Evolutionary conservation across 192 early-diverging fungal species (phyloP).

Genomic region (Lunasporangiospora selenospora): DNA sequence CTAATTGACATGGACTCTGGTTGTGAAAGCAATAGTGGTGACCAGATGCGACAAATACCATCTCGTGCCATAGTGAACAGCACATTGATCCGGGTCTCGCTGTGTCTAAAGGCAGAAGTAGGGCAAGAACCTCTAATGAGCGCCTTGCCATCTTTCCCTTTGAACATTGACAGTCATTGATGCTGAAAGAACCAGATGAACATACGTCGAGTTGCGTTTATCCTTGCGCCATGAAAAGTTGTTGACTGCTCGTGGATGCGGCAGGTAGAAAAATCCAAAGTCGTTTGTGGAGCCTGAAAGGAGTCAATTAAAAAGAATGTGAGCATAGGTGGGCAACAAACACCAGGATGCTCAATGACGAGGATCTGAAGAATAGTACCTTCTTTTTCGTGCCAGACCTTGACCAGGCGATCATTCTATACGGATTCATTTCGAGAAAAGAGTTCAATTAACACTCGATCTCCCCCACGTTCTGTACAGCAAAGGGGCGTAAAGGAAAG

Average conservation of each 20-base stretch:
- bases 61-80: conserved; percentile 75
- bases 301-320: too few relatives aligned
- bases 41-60: conserved; percentile 78
- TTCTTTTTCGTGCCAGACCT: conserved; percentile 63
- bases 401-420: conserved; percentile 69
- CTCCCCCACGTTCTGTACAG: background rate
- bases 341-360: too few relatives aligned
- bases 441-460: background rate
- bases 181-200: background rate
- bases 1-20: conserved; percentile 68
- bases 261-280: conserved; percentile 65
- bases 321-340: too few relatives aligned
- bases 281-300: conserved; percentile 31
- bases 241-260: conserved; percentile 66
- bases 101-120: too few relatives aligned
- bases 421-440: background rate
- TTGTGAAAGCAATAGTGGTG: conserved; percentile 53
- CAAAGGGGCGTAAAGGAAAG: background rate
- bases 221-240: conserved; percentile 72
- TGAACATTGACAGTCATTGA: too few relatives aligned
- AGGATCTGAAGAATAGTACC: too few relatives aligned
- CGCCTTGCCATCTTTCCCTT: too few relatives aligned
- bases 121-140: too few relatives aligned
- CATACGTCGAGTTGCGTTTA: conserved; percentile 36
- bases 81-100: conserved; percentile 29